Conservation (phyloP, 2,329 filamentous ascomycete genomes). For the Trichoderma guizhouense region DNA sequence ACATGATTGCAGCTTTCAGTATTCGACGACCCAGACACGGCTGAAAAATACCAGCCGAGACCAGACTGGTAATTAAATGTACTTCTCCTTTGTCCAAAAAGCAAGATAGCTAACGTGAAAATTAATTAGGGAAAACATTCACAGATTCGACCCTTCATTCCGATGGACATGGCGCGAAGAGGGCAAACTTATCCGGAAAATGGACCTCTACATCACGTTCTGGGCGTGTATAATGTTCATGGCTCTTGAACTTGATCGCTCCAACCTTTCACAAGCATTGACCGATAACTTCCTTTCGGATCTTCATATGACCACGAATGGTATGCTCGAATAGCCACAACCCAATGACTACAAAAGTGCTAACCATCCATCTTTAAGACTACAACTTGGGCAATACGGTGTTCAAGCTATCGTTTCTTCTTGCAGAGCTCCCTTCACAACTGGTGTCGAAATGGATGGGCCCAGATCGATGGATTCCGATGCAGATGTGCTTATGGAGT, state of each 20-base stretch:
- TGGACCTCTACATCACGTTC: conserved; percentile 31
- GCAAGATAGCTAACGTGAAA: conserved; percentile 20
- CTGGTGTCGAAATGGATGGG: conserved; percentile 57
- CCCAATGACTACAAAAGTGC: not conserved
- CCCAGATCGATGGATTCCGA: conserved; percentile 58
- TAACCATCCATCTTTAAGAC: conserved; percentile 24
- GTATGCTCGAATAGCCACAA: not conserved
- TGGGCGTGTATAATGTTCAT: conserved; percentile 51
- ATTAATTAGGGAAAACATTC: conserved; percentile 45
- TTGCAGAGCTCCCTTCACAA: conserved; percentile 53
- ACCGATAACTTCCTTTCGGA: conserved; percentile 47
- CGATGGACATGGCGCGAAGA: conserved; percentile 57
- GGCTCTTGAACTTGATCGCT: conserved; percentile 47
- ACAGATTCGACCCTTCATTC: conserved; percentile 56
- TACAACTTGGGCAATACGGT: conserved; percentile 35
- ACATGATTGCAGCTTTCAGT: conserved; percentile 28
- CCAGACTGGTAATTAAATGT: conserved; percentile 22
- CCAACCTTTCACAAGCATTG: conserved; percentile 46
- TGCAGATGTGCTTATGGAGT: conserved; percentile 56
- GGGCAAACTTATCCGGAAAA: conserved; percentile 49
- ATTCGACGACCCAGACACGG: conserved; percentile 37
- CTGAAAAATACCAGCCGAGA: conserved; percentile 35
- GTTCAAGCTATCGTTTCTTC: conserved; percentile 32
- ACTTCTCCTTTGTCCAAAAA: not conserved
- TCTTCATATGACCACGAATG: conserved; percentile 38